Evolutionary conservation across 257 asterid species (phyloP).

Genomic region (Solanum etuberosum): DNA sequence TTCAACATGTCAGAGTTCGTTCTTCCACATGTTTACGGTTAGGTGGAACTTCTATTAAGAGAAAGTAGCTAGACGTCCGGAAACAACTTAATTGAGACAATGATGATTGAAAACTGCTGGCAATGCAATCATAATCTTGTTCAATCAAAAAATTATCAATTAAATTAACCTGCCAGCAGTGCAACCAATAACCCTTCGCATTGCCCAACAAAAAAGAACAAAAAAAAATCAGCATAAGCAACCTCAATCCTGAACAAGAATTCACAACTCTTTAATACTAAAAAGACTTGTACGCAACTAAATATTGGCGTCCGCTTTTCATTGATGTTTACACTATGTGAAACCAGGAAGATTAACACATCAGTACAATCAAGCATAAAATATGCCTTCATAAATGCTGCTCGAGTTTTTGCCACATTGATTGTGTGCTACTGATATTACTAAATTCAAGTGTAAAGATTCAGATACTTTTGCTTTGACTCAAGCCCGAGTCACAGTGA

Average conservation of each 20-base stretch:
- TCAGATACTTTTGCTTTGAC: not conserved
- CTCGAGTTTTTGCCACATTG: not conserved
- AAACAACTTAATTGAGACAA: not conserved
- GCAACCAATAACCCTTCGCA: not conserved
- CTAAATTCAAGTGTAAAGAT: not conserved
- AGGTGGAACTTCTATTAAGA: not conserved
- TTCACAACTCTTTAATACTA: not conserved
- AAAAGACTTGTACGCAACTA: not conserved
- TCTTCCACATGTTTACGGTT: not conserved
- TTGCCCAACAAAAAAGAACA: not conserved
- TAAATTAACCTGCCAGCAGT: not conserved
- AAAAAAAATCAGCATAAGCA: not conserved
- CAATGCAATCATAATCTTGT: not conserved
- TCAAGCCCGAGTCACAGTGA: not conserved
- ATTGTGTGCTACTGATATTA: not conserved
- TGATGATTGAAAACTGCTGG: not conserved
- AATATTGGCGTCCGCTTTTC: not conserved
- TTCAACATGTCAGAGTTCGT: not conserved
- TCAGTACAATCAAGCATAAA: not conserved
- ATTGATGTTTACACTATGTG: not conserved
- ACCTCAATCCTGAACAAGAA: not conserved
- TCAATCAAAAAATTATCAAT: not conserved
- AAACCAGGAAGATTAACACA: not conserved
- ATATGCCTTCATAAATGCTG: not conserved
- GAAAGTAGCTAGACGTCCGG: not conserved